Conservation (phyloP, 345 rosid genomes). For the Passiflora organensis region DNA sequence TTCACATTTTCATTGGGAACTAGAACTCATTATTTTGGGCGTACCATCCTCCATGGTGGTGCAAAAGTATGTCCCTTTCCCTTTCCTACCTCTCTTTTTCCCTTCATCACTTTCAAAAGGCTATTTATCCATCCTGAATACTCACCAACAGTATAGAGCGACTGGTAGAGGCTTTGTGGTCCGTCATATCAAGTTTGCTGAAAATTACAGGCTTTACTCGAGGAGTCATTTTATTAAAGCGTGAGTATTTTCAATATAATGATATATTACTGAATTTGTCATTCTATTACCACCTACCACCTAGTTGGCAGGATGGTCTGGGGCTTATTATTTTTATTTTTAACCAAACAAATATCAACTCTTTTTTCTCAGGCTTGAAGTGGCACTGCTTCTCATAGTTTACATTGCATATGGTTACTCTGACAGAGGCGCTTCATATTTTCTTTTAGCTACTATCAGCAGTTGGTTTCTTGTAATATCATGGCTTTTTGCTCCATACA, state of each 20-base stretch:
- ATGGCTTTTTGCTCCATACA: slow-evolving; percentile 98
- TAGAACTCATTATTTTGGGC: slow-evolving; percentile 98
- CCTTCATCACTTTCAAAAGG: background rate
- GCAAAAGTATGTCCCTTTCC: slow-evolving; percentile 58
- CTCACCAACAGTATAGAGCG: slow-evolving; percentile 72
- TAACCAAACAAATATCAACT: background rate
- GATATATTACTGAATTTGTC: background rate
- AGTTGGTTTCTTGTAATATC: slow-evolving; percentile 98
- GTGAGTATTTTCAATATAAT: slow-evolving; percentile 40
- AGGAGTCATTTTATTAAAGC: slow-evolving; percentile 98
- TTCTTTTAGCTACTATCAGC: slow-evolving; percentile 76
- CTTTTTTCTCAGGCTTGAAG: slow-evolving; percentile 67
- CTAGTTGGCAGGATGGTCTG: background rate
- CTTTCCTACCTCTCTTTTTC: background rate
- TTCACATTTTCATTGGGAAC: slow-evolving; percentile 98
- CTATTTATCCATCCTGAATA: slow-evolving; percentile 14
- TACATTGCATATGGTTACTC: slow-evolving; percentile 93
- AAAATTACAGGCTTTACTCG: slow-evolving; percentile 92
- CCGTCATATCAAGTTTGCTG: slow-evolving; percentile 95
- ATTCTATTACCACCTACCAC: background rate
- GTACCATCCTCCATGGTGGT: slow-evolving; percentile 98
- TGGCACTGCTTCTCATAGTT: slow-evolving; percentile 84
- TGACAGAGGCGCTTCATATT: slow-evolving; percentile 66
- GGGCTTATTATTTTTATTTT: background rate
- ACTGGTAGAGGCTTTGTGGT: slow-evolving; percentile 99